Evolutionary conservation across 2,329 filamentous ascomycete genomes (phyloP).

Genomic region (Ceratocystis huliohia): DNA sequence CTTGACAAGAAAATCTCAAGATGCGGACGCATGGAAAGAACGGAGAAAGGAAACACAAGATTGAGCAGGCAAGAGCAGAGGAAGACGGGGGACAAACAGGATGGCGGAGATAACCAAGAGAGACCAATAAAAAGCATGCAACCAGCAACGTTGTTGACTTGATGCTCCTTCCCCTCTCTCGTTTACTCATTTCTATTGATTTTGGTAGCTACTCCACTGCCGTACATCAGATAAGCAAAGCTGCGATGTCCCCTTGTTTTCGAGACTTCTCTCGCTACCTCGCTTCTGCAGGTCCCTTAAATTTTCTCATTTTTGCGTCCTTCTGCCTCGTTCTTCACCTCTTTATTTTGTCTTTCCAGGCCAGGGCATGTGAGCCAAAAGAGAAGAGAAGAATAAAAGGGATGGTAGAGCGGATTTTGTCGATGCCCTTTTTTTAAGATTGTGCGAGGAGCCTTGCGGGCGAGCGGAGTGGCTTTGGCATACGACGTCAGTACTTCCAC

Average conservation of each 20-base stretch:
- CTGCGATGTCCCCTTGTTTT: not conserved
- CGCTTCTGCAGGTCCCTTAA: conserved; percentile 7
- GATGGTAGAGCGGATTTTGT: not conserved
- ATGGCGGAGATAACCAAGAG: not conserved
- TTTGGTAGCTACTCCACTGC: not conserved
- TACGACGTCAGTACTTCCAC: not conserved
- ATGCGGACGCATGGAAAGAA: not conserved
- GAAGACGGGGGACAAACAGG: not conserved
- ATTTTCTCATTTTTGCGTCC: not conserved
- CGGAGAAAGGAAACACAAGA: not conserved
- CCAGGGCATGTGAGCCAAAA: no score
- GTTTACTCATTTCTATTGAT: not conserved
- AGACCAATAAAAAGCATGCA: not conserved
- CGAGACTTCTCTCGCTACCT: not conserved
- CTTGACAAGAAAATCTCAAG: not conserved
- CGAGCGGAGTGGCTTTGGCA: not conserved
- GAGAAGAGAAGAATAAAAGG: no score
- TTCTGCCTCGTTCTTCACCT: not conserved
- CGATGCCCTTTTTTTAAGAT: not conserved
- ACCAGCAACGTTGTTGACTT: not conserved
- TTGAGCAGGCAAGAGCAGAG: not conserved
- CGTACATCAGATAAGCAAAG: not conserved
- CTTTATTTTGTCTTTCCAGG: not conserved
- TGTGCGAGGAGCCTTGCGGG: not conserved
- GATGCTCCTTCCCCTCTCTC: no score